A percentile compares a stretch with the other conserved stretches of the same genome.
phyloP scores from a whole-genome alignment of 2,329 filamentous ascomycete genomes.

The Neopestalotiopsis rosae region DNA sequence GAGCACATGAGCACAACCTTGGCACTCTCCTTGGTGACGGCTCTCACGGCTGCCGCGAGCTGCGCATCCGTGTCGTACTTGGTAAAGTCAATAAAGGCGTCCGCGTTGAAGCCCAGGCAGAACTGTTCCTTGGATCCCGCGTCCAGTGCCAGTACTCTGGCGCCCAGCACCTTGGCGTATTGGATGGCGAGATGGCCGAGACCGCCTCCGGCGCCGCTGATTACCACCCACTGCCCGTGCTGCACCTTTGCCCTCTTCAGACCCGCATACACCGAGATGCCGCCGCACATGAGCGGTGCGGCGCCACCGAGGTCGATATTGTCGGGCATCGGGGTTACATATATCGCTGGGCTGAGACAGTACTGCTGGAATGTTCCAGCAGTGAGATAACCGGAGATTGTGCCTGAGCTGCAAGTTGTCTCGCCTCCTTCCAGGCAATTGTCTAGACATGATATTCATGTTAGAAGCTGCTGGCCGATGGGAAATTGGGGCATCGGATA shows the following conservation, averaged over 20 bases:
- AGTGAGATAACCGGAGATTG: slow-evolving; percentile 69
- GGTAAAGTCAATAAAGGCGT: slow-evolving; percentile 69
- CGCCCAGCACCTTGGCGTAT: slow-evolving; percentile 55
- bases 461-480: neutral
- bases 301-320: slow-evolving; percentile 62
- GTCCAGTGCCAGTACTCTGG: slow-evolving; percentile 70
- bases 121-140: slow-evolving; percentile 64
- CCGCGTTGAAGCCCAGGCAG: slow-evolving; percentile 64
- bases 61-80: slow-evolving; percentile 49
- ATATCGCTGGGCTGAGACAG: slow-evolving; percentile 65
- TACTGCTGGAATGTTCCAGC: slow-evolving; percentile 79
- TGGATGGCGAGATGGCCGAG: slow-evolving; percentile 59
- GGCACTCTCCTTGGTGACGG: slow-evolving; percentile 62
- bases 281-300: slow-evolving; percentile 72
- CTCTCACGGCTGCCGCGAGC: slow-evolving; percentile 59
- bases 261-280: slow-evolving; percentile 70
- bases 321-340: slow-evolving; percentile 74
- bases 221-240: slow-evolving; percentile 64
- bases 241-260: slow-evolving; percentile 65
- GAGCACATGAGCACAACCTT: slow-evolving; percentile 65
- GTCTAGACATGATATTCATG: slow-evolving; percentile 42
- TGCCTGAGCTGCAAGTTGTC: slow-evolving; percentile 66
- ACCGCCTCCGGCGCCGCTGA: slow-evolving; percentile 66
- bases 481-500: slow-evolving; percentile 1
- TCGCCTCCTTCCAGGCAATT: slow-evolving; percentile 62